phyloP scores from a whole-genome alignment of 2,329 filamentous ascomycete genomes.

The Penicillium sp. region DNA sequence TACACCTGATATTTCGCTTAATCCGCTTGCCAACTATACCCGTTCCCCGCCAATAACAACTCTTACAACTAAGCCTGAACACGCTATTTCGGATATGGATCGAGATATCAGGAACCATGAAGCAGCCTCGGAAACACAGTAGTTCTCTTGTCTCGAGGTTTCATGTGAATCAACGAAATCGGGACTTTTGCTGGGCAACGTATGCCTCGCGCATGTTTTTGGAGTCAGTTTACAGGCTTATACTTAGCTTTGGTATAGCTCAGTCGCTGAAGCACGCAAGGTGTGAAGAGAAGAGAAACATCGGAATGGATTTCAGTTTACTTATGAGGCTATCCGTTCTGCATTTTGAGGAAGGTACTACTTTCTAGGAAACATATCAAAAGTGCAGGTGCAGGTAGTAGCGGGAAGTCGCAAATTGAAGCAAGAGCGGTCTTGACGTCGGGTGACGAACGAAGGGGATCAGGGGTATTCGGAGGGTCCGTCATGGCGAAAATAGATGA shows the following conservation, averaged over 20 bases:
- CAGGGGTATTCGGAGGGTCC: not conserved
- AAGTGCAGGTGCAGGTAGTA: constrained; percentile 2
- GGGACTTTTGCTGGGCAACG: constrained; percentile 3
- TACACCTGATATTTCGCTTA: not conserved
- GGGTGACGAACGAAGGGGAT: not conserved
- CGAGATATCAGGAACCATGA: not conserved
- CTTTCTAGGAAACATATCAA: not conserved
- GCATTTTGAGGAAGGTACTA: too few species aligned
- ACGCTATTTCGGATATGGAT: constrained; percentile 4
- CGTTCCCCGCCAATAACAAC: constrained; percentile 3
- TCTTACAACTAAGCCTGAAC: not conserved
- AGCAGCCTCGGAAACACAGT: not conserved
- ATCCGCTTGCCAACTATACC: not conserved
- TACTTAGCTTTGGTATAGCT: too few species aligned
- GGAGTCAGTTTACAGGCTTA: not conserved
- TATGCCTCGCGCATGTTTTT: constrained; percentile 1
- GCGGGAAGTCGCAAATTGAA: not conserved
- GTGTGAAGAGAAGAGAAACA: too few species aligned
- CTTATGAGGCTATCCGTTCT: too few species aligned
- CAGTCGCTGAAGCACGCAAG: too few species aligned
- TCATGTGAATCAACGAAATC: not conserved
- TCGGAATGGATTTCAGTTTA: too few species aligned
- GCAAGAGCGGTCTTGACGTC: not conserved
- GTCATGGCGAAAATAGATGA: not conserved
- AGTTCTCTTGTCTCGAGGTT: not conserved